These are phyloP conservation scores for Samsoniella hepiali DNA, from an alignment of 2,329 filamentous ascomycete species.

Conservation along the genomic window DNA sequence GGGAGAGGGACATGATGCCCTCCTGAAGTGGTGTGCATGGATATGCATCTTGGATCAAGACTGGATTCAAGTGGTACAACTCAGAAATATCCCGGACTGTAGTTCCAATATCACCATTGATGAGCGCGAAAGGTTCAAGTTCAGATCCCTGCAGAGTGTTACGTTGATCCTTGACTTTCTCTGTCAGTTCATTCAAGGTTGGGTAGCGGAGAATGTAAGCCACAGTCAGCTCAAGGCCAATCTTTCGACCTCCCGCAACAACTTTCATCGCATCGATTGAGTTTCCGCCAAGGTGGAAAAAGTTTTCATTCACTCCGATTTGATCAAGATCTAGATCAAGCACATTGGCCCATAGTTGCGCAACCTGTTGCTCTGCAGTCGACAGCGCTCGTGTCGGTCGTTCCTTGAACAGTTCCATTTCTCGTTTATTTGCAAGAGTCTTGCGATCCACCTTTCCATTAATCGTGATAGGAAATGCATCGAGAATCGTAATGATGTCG, in stretches of 20 bases:
- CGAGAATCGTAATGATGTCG: neutral
- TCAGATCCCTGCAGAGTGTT: neutral
- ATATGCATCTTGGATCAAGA: neutral
- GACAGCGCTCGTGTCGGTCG: neutral
- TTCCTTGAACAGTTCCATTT: neutral
- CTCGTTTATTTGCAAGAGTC: neutral
- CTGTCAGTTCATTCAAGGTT: neutral
- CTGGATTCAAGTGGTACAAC: neutral
- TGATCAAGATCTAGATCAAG: neutral
- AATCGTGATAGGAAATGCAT: neutral
- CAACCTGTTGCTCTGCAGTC: neutral
- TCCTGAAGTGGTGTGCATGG: neutral
- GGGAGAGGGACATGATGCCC: neutral
- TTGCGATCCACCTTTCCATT: neutral
- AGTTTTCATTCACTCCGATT: neutral
- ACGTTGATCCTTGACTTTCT: neutral
- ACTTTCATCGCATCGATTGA: neutral
- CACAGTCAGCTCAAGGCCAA: neutral
- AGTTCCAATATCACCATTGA: neutral
- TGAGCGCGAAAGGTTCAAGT: neutral
- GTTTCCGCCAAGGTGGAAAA: neutral
- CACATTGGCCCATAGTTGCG: constrained; percentile 8
- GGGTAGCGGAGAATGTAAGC: neutral
- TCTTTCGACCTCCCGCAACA: neutral
- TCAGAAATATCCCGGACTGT: too few species aligned